These are phyloP conservation scores for Hortaea sp. DNA, from an alignment of 2,329 filamentous ascomycete species.

Conservation along the genomic window DNA sequence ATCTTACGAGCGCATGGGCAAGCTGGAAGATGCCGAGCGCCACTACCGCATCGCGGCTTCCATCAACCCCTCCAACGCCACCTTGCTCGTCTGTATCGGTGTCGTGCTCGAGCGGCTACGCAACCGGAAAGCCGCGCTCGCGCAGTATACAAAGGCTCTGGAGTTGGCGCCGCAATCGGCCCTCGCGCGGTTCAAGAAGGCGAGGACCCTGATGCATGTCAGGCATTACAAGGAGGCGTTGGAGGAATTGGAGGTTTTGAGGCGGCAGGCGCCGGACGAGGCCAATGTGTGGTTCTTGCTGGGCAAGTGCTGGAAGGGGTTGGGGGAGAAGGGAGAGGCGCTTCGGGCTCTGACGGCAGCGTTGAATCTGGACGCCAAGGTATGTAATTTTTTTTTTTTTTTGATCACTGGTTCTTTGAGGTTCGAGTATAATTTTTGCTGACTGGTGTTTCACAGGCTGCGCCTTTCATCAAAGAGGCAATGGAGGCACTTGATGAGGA, in stretches of 20 bases:
- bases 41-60: constrained; percentile 81
- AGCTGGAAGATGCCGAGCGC: constrained; percentile 67
- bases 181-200: constrained; percentile 86
- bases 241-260: constrained; percentile 74
- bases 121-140: constrained; percentile 65
- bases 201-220: constrained; percentile 72
- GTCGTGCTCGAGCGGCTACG: constrained; percentile 78
- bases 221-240: constrained; percentile 60
- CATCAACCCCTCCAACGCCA: constrained; percentile 90
- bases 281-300: constrained; percentile 93
- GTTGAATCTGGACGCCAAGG: constrained; percentile 92
- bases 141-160: constrained; percentile 73
- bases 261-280: constrained; percentile 86
- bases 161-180: constrained; percentile 72
- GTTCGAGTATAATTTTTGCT: constrained; percentile 1
- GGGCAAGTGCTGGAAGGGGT: constrained; percentile 59
- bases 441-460: constrained; percentile 50
- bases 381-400: constrained; percentile 32
- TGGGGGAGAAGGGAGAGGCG: constrained; percentile 57
- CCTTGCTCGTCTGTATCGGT: constrained; percentile 86
- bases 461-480: constrained; percentile 87
- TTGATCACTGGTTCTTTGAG: not conserved
- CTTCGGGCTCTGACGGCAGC: constrained; percentile 92
- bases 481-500: constrained; percentile 64
- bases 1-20: constrained; percentile 46